phyloP scores from a whole-genome alignment of 202 grass and related monocot genomes.

The Panicum hallii region DNA sequence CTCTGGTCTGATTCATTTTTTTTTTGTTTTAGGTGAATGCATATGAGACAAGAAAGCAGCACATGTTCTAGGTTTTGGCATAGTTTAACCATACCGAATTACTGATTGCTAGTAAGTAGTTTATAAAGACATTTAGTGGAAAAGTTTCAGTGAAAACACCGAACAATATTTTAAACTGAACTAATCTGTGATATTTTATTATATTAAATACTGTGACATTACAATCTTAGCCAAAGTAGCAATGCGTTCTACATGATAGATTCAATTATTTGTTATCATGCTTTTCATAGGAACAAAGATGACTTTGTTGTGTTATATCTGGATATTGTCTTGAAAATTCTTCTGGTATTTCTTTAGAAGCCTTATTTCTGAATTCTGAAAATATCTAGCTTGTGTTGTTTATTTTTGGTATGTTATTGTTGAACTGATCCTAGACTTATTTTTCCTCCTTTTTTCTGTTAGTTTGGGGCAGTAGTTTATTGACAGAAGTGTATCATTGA shows the following conservation, averaged over 20 bases:
- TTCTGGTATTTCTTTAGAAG: neutral
- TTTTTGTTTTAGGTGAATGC: constrained; percentile 9
- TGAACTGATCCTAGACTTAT: neutral
- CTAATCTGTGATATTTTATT: neutral
- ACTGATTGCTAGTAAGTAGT: neutral
- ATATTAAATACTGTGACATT: constrained; percentile 8
- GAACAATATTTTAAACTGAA: constrained; percentile 1
- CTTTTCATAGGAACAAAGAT: constrained; percentile 1
- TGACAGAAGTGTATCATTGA: constrained; percentile 9
- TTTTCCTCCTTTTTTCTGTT: neutral
- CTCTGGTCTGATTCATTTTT: constrained; percentile 8
- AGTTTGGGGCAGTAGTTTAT: constrained; percentile 2
- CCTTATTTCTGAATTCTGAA: neutral
- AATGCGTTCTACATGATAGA: neutral
- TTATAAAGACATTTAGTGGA: neutral
- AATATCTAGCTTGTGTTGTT: neutral
- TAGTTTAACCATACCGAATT: neutral
- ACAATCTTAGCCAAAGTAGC: neutral
- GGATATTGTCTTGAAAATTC: neutral
- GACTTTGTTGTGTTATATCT: constrained; percentile 1
- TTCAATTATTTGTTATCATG: neutral
- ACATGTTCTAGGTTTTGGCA: constrained; percentile 6
- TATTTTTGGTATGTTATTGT: neutral
- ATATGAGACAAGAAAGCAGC: neutral
- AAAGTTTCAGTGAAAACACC: neutral